Evolutionary conservation across 202 grass and related monocot genomes (phyloP), one percentile per base, ranked within the genome.

Genomic region (Eragrostis tef): DNA sequence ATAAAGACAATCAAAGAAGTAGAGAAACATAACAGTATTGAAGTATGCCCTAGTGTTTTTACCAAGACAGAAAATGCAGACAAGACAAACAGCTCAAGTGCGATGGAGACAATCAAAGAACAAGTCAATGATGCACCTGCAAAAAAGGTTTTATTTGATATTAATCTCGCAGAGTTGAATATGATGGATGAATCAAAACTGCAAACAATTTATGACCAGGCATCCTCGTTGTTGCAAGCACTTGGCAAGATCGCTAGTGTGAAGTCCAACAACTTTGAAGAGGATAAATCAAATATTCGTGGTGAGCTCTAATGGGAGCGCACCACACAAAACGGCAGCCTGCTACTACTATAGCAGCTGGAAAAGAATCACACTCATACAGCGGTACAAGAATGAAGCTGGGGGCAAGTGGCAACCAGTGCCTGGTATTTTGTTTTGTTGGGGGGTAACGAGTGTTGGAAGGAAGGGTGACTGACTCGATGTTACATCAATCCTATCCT

Each of bases 121-220:
- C 42, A 78, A 47, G 78, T 82, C 44, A 53, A n/a, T 64, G 11
- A 7, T 25, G n/a, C 63, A 19, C 26, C 64, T 14, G 8, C 79
- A 56, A 46, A 86, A 20, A 83, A 74, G 24, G 8, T 90, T 64
- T 58, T 47, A 48, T 29, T 67, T 58, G 79, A 90, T 80, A 25
- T 86, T 41, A 27, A 50, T 45, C 43, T 86, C 11, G 41, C n/a
- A 0, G 74, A 74, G 24, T 78, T 86, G 34, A 64, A 70, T 17
- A 82, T 29, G 47, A 78, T 86, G 78, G 79, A 82, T 11, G 42
- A 82, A 39, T 64, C 6, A 0, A 67, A 86, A 61, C 67, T 82
- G 16, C 83, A 25, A 21, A 56, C 67, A 3, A 68, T 86, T 17
- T 43, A 86, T 3, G 51, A 46, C n/a, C 79, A 70, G 15, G 12